Evolutionary conservation across 805 yeast genomes (phyloP), one percentile per base, ranked within the genome.

Genomic region (Candida namnaoensis): DNA sequence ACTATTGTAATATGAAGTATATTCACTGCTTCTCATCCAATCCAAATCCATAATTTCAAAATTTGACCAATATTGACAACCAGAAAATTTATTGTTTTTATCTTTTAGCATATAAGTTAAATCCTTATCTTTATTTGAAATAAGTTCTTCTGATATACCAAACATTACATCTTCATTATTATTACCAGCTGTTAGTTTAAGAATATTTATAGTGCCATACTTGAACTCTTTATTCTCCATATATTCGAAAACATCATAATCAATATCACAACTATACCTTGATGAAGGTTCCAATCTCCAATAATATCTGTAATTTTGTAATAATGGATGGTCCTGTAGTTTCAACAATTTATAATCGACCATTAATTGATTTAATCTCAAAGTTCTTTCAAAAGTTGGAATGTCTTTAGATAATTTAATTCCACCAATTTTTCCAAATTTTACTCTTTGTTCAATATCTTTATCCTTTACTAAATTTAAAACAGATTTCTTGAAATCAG

Each of bases 21-120:
- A 26, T 26, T 7, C 8, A 7, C 8, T 8, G 8, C 28, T 26
- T 7, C 28, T 6, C 28, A 26, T 26, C 6, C 6, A 85, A 47
- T 85, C 87, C 80, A 85, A 69, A 50, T 81, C 77, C 5, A 76
- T 87, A 37, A 84, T 82, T 55, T 85, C 95, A 50, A 84, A 85
- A 56, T 84, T 85, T 26, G 86, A 75, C 93, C 93, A 85, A 62
- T 85, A 84, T 58, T 85, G 93, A 53, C 93, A 85, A 1, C 67
- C 78, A 58, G 66, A 77, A 62, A 65, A 67, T 3, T 26, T 8
- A 19, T 64, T 56, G 1, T 74, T 65, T 3, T 47, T 73, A 67
- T 78, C 76, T 39, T 79, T 72, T 35, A 85, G 55, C 78, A 82
- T 85, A 37, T 71, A 75, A 53, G 74, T 65, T 36, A 87, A 74